Evolutionary conservation across 2,329 filamentous ascomycete species (phyloP).

Genomic region (Botrytis galanthina): DNA sequence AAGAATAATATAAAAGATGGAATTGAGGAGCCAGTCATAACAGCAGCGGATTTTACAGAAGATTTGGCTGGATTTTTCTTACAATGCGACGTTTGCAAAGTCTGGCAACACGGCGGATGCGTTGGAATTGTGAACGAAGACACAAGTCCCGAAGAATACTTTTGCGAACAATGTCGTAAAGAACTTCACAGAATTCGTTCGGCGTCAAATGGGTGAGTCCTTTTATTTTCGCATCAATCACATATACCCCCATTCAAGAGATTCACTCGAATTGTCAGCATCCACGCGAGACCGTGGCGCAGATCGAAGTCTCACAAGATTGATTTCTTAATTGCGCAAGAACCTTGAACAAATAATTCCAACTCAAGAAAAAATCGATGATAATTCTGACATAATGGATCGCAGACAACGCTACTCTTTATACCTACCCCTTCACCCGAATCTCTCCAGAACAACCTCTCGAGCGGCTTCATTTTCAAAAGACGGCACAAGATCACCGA

Average conservation of each 20-base stretch:
- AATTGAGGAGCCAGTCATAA: conserved; percentile 55
- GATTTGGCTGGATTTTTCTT: conserved; percentile 95
- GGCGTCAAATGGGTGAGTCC: conserved; percentile 78
- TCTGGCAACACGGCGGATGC: conserved; percentile 98
- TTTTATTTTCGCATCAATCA: conserved; percentile 12
- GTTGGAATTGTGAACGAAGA: conserved; percentile 96
- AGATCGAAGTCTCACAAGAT: conserved; percentile 38
- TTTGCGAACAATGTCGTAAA: conserved; percentile 91
- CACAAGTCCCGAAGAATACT: conserved; percentile 93
- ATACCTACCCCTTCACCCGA: conserved; percentile 59
- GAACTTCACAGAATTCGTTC: conserved; percentile 83
- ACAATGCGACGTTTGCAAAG: conserved; percentile 95
- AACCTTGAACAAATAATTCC: conserved; percentile 18
- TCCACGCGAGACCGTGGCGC: conserved; percentile 38
- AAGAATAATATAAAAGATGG: conserved; percentile 55
- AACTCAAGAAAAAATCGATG: conserved; percentile 17
- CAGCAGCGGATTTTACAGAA: conserved; percentile 56
- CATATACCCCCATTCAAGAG: conserved; percentile 22
- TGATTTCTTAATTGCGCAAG: conserved; percentile 29
- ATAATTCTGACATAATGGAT: conserved; percentile 42
- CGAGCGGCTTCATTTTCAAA: conserved; percentile 65
- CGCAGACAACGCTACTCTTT: conserved; percentile 64
- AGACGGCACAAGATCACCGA: conserved; percentile 55
- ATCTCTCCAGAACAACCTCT: conserved; percentile 53
- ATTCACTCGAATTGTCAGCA: conserved; percentile 30